These are phyloP conservation scores for Tylopilus sp. DNA, from an alignment of 768 basidiomycete genomes.

Conservation along the genomic window DNA sequence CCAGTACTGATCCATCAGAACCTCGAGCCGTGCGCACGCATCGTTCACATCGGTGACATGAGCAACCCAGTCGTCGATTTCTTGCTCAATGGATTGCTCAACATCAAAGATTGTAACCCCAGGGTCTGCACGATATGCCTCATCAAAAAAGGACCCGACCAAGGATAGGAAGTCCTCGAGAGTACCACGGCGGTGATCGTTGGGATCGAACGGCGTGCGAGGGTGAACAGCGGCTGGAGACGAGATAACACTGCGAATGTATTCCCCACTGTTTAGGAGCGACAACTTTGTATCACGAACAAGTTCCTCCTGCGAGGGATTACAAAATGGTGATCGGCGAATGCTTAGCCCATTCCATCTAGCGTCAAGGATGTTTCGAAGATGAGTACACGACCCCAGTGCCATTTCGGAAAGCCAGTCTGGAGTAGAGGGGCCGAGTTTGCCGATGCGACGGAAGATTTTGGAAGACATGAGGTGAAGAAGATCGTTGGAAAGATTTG, in stretches of 20 bases:
- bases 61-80: not conserved
- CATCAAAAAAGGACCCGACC: slow-evolving; percentile 4
- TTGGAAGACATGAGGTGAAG: not conserved
- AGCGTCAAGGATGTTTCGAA: slow-evolving; percentile 22
- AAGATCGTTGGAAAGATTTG: not conserved
- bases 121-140: slow-evolving; percentile 6
- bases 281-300: slow-evolving; percentile 31
- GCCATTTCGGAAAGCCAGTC: not conserved
- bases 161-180: slow-evolving; percentile 16
- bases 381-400: not conserved
- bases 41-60: not conserved
- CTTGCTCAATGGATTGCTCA: slow-evolving; percentile 31
- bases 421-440: not conserved
- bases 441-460: not conserved
- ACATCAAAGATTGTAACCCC: slow-evolving; percentile 33
- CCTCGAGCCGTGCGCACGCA: slow-evolving; percentile 14
- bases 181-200: slow-evolving; percentile 2
- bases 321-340: not conserved
- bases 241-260: slow-evolving; percentile 8
- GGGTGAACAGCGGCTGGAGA: not conserved
- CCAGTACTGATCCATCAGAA: slow-evolving; percentile 29
- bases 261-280: slow-evolving; percentile 13
- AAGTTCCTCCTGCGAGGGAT: not conserved
- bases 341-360: slow-evolving; percentile 33
- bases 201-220: not conserved